Evolutionary conservation across 768 basidiomycete genomes (phyloP).

Genomic region (Suillus subluteus): DNA sequence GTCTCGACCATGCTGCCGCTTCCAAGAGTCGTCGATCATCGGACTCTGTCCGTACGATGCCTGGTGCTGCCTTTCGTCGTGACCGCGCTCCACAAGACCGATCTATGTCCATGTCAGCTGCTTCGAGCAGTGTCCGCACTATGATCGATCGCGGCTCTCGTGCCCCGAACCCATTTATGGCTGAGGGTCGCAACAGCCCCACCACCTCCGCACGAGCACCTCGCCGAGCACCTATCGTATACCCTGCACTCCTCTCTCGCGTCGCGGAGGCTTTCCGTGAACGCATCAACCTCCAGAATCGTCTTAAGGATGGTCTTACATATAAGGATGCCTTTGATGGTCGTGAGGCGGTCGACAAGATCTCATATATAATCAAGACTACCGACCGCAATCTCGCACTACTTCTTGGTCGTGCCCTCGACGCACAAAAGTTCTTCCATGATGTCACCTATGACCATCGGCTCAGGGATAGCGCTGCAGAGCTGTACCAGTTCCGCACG

Average conservation of each 20-base stretch:
- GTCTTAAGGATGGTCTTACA: constrained; percentile 91
- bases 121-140: constrained; percentile 54
- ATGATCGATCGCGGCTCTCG: constrained; percentile 43
- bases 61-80: constrained; percentile 54
- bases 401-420: constrained; percentile 91
- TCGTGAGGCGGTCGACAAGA: constrained; percentile 94
- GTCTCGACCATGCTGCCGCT: constrained; percentile 37
- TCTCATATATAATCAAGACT: constrained; percentile 98
- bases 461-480: constrained; percentile 81
- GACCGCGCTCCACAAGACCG: constrained; percentile 70
- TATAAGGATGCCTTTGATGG: constrained; percentile 98
- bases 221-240: constrained; percentile 73
- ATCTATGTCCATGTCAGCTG: constrained; percentile 75
- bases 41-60: constrained; percentile 68
- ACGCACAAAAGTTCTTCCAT: constrained; percentile 98
- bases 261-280: constrained; percentile 93
- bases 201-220: constrained; percentile 39
- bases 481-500: constrained; percentile 93
- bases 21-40: constrained; percentile 59
- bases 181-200: constrained; percentile 40
- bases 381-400: constrained; percentile 95
- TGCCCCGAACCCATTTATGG: constrained; percentile 41
- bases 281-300: constrained; percentile 75
- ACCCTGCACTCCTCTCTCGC: constrained; percentile 94
- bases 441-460: constrained; percentile 99